These are phyloP conservation scores for Sphaerostilbella broomeana DNA, from an alignment of 2,329 filamentous ascomycete species.

Conservation along the genomic window DNA sequence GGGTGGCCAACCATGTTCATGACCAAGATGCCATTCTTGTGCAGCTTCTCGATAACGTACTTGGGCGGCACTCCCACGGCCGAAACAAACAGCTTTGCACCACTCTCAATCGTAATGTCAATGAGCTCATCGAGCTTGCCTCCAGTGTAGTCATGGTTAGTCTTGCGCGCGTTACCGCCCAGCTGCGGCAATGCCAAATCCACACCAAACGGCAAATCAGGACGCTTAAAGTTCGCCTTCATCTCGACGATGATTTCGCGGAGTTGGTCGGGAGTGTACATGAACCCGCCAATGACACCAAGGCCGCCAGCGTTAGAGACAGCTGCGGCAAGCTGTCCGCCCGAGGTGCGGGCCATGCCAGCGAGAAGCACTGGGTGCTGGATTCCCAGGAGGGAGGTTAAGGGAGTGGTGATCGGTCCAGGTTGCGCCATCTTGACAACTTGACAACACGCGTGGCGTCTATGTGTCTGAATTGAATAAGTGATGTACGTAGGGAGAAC, in stretches of 20 bases:
- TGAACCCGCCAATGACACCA: conserved; percentile 65
- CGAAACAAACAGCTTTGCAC: conserved; percentile 78
- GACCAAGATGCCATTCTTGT: conserved; percentile 71
- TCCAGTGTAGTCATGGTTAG: conserved; percentile 92
- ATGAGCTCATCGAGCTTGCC: conserved; percentile 84
- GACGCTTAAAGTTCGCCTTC: conserved; percentile 62
- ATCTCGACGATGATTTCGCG: conserved; percentile 79
- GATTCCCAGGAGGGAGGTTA: conserved; percentile 74
- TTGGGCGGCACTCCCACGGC: conserved; percentile 82
- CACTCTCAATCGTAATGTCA: conserved; percentile 75
- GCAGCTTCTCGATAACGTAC: conserved; percentile 66
- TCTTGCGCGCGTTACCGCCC: conserved; percentile 75
- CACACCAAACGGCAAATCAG: conserved; percentile 76
- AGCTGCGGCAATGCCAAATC: conserved; percentile 89
- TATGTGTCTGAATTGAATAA: no score
- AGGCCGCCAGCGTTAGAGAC: conserved; percentile 86
- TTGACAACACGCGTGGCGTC: no score
- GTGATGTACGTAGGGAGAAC: no score
- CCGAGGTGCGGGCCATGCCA: conserved; percentile 85
- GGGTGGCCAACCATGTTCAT: conserved; percentile 99
- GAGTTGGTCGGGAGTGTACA: conserved; percentile 67
- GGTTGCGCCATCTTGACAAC: conserved; percentile 31
- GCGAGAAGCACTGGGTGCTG: conserved; percentile 85
- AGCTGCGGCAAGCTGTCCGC: conserved; percentile 71
- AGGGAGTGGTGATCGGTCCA: conserved; percentile 64